phyloP scores from a whole-genome alignment of 192 early-diverging fungal species.

The Funneliformis mosseae region DNA sequence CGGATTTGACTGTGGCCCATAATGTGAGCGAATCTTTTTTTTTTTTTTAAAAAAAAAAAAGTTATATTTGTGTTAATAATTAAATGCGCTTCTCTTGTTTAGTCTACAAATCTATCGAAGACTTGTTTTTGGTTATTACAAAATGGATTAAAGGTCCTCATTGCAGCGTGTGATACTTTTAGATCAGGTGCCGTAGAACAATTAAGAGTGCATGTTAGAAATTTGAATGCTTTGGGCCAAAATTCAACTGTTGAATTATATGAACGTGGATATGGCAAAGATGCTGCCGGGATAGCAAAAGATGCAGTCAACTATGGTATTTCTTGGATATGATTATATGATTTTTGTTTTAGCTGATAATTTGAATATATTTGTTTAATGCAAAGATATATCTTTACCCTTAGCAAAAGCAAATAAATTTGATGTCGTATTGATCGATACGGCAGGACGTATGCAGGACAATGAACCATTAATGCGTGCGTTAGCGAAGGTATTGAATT shows the following conservation, averaged over 20 bases:
- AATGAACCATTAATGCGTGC: slow-evolving; percentile 98
- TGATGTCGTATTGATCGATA: slow-evolving; percentile 95
- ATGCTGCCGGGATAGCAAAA: slow-evolving; percentile 93
- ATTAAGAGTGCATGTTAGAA: slow-evolving; percentile 86
- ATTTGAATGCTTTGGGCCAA: slow-evolving; percentile 76
- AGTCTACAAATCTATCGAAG: slow-evolving; percentile 94
- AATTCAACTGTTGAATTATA: slow-evolving; percentile 78
- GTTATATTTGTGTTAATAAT: not conserved
- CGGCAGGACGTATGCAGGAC: slow-evolving; percentile 98
- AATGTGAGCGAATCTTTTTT: not conserved
- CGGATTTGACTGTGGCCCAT: slow-evolving; percentile 55
- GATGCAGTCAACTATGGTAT: slow-evolving; percentile 84
- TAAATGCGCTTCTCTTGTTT: slow-evolving; percentile 37
- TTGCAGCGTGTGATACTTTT: slow-evolving; percentile 98
- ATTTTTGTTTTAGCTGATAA: not conserved
- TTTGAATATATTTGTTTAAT: not conserved
- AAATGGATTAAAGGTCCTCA: slow-evolving; percentile 85
- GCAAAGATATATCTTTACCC: not conserved
- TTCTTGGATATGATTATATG: not conserved
- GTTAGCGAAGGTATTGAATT: slow-evolving; percentile 72
- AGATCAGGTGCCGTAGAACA: slow-evolving; percentile 96
- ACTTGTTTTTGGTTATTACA: slow-evolving; percentile 95
- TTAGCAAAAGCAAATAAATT: slow-evolving; percentile 68
- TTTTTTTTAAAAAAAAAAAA: not conserved
- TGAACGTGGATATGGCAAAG: slow-evolving; percentile 96